Evolutionary conservation across 768 basidiomycete species (phyloP), one percentile per base, ranked within the genome.

Genomic region (Russula virescens): DNA sequence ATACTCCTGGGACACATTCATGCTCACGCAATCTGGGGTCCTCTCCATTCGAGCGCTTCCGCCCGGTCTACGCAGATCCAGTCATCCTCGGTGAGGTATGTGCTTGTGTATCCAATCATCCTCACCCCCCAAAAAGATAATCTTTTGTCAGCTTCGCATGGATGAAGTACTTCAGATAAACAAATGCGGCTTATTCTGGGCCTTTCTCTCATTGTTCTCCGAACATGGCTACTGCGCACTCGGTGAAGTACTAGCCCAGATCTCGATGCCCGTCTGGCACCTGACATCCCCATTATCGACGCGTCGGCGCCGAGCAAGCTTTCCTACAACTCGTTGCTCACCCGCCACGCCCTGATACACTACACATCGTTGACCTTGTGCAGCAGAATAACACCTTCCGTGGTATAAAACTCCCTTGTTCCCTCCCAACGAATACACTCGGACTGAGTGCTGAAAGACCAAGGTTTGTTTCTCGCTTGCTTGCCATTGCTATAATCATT

Each of bases 271-370:
- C 0, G 68, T 85, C 57, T 74, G 71, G 55, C 76, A 82, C 64
- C 73, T 86, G 43, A 87, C 83, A 73, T 85, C 38, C 81, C 85
- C 74, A 80, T 81, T 43, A 82, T 86, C 55, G 84, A 85, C 64
- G 72, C 78, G 38, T 55, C 58, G 5, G 68, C 72, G 1, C 73
- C 78, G 1, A 69, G 73, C 0, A 71, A 74, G 55, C 71, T 55
- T 71, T 87, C 25, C 63, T 73, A 4, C 79, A 81, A 54, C 74
- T 87, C 4, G 76, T 81, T 14, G 61, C 66, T 47, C 75, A 81
- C 6, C 74, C 85, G 8, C 77, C 79, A 0, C 55, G 74, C 34
- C 72, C 87, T 51, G 83, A 87, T 69, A 83, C 84, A 1, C 70
- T 87, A 34, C 84, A 86, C 68, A 72, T 86, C 31, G 83, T 87